Conservation (phyloP, 768 basidiomycete species). For the Tylopilus subfusipes region DNA sequence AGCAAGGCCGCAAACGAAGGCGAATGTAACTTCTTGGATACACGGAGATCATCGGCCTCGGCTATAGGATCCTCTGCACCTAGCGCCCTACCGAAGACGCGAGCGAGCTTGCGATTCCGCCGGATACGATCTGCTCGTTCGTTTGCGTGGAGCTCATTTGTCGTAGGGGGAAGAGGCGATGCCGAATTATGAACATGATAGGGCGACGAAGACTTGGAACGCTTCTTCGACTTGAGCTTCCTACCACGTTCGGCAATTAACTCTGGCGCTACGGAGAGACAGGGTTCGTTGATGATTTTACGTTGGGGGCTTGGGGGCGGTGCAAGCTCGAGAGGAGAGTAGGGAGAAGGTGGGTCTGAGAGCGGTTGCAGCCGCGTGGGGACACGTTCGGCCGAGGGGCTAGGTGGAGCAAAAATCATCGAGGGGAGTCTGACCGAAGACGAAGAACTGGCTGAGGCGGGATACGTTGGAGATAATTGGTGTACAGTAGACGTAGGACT, state of each 20-base stretch:
- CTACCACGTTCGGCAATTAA: conserved; percentile 39
- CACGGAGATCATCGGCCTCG: conserved; percentile 25
- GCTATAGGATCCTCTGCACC: conserved; percentile 36
- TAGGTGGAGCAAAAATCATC: conserved; percentile 31
- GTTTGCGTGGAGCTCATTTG: conserved; percentile 59
- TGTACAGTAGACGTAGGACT: conserved; percentile 18
- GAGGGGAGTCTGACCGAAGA: conserved; percentile 25
- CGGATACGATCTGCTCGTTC: conserved; percentile 71
- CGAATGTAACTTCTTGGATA: conserved; percentile 21
- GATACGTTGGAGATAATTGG: conserved; percentile 9
- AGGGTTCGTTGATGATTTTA: conserved; percentile 33
- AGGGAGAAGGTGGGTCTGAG: conserved; percentile 27
- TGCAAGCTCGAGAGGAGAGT: conserved; percentile 32
- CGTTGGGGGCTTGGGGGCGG: conserved; percentile 14
- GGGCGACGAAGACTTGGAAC: conserved; percentile 31
- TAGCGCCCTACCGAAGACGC: conserved; percentile 72
- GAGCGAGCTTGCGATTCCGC: conserved; percentile 74
- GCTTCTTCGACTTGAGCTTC: conserved; percentile 21
- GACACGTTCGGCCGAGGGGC: conserved; percentile 14
- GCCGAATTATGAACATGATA: conserved; percentile 7
- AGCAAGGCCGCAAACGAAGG: conserved; percentile 28
- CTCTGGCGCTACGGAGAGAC: conserved; percentile 46
- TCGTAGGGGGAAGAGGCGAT: conserved; percentile 53
- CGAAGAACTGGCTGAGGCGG: conserved; percentile 5
- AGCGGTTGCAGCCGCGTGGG: conserved; percentile 11